Conservation (phyloP, 2,329 filamentous ascomycete genomes). For the Lachnellula subtilissima region DNA sequence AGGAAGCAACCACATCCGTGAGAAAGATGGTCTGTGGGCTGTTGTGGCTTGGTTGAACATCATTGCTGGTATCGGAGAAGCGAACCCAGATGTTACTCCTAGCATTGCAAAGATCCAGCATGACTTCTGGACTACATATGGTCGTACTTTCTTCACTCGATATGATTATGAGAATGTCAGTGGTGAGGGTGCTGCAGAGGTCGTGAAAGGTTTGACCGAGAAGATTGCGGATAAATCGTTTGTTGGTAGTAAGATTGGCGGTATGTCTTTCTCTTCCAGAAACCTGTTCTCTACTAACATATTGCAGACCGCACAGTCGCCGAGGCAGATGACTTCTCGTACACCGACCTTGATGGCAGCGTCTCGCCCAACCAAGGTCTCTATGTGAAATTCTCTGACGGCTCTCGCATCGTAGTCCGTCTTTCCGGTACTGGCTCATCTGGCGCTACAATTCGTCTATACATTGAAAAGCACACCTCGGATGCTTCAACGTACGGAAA, state of each 20-base stretch:
- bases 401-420: conserved; percentile 90
- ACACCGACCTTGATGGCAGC: conserved; percentile 97
- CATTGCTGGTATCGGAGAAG: conserved; percentile 85
- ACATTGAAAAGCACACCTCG: conserved; percentile 91
- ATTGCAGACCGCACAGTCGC: conserved; percentile 68
- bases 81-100: conserved; percentile 72
- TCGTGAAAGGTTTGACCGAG: conserved; percentile 74
- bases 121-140: conserved; percentile 95
- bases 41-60: conserved; percentile 98
- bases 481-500: conserved; percentile 72
- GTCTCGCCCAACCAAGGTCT: conserved; percentile 95
- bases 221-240: conserved; percentile 72
- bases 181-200: conserved; percentile 83
- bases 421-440: conserved; percentile 93
- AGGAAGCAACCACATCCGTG: conserved; percentile 96
- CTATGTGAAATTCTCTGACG: conserved; percentile 89
- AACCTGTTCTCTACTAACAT: conserved; percentile 4
- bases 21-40: conserved; percentile 98
- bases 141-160: conserved; percentile 97
- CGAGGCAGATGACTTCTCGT: conserved; percentile 93
- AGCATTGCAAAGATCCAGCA: conserved; percentile 95
- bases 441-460: conserved; percentile 92
- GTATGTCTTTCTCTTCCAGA: conserved; percentile 37
- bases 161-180: conserved; percentile 98
- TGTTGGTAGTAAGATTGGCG: conserved; percentile 74